Evolutionary conservation across 768 basidiomycete species (phyloP), one percentile per base, ranked within the genome.

Genomic region (Leucocoprinus sp.): DNA sequence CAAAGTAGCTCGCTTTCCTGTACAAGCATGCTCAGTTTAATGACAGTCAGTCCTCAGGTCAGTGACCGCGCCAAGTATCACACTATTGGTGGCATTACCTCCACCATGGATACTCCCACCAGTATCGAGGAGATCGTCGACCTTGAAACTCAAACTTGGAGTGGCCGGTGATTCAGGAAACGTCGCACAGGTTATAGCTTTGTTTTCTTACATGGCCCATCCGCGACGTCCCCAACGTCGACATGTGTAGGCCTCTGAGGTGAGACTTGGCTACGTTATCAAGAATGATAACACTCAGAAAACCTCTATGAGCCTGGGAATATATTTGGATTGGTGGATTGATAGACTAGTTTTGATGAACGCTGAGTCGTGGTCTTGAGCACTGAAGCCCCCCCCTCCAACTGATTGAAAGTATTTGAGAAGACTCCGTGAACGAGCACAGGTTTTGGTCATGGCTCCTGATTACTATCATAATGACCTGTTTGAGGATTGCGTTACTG

Each of bases 231-330:
- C 18, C 14, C 15, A 11, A 9, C 12, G 18, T 29, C 43, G 4
- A 14, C n/a, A 4, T 31, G 31, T 11, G 6, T 14, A 51, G 50
- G 50, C 46, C n/a, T 43, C 45, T 23, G 29, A 43, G 19, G 19
- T 43, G 5, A 41, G 43, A 18, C 45, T 46, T 5, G 46, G 50
- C 15, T 48, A 43, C 14, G n/a, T 48, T 15, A 51, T 48, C n/a
- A 34, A 23, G 33, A 51, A 51, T 22, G 50, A 51, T 19, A 48
- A 48, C 18, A 51, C 50, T n/a, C 39, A 41, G n/a, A 51, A 51
- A 15, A 46, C 22, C 45, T 46, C 8, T 51, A 51, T 24, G 48
- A 51, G 28, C 11, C 34, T n/a, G 28, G n/a, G 4, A 48, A 48
- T 18, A 51, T 51, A 33, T 34, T 51, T 19, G 50, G 45, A 39